Conservation (phyloP, 164 flowering plant species). For the Vitis rotundifolia region DNA sequence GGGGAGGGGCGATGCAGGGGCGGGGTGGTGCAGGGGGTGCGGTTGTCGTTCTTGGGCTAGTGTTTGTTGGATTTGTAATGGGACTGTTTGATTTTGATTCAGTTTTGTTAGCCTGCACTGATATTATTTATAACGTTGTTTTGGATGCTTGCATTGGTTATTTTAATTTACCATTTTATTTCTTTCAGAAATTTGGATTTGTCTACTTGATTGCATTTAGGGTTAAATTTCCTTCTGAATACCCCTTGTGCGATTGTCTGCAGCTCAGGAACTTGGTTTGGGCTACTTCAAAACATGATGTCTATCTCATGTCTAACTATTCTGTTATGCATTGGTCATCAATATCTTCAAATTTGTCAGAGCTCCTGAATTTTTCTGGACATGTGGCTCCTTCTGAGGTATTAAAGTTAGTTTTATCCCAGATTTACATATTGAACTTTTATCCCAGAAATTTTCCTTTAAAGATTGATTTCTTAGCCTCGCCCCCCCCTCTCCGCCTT, state of each 20-base stretch:
- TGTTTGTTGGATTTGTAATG: too few species aligned
- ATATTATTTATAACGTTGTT: too few species aligned
- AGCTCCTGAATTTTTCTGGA: conserved; percentile 49
- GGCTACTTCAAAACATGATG: conserved; percentile 66
- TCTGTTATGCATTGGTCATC: conserved; percentile 64
- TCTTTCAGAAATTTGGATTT: neutral
- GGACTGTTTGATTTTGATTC: too few species aligned
- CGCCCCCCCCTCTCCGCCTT: too few species aligned
- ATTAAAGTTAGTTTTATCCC: neutral
- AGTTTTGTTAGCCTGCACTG: too few species aligned
- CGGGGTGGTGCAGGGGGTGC: too few species aligned
- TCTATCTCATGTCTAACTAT: conserved; percentile 48
- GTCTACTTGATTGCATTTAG: neutral
- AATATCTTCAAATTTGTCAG: conserved; percentile 30
- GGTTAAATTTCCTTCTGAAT: neutral
- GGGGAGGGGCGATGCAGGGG: too few species aligned
- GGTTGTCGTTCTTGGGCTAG: too few species aligned
- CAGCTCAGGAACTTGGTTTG: conserved; percentile 67
- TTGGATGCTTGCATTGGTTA: too few species aligned
- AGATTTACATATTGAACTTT: too few species aligned
- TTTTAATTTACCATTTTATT: neutral
- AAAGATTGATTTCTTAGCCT: too few species aligned
- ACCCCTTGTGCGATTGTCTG: conserved; percentile 11
- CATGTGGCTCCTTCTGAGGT: conserved; percentile 56
- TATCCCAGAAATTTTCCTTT: too few species aligned